Conservation (phyloP, 495 filamentous ascomycete species). For the Xylaria telfairii region DNA sequence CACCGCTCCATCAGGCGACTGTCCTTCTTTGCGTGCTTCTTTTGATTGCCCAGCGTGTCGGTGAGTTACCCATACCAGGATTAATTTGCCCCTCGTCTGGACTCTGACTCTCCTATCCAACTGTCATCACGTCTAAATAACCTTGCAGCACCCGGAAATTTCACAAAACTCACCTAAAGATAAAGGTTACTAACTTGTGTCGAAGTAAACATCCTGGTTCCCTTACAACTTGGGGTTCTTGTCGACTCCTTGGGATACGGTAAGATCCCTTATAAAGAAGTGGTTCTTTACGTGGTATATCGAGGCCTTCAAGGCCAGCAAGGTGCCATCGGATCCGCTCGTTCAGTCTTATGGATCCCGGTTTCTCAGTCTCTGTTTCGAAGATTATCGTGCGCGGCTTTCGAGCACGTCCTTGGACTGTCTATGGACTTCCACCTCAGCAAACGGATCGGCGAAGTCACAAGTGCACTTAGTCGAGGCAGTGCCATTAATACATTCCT, state of each 20-base stretch:
- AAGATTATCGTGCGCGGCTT: conserved; percentile 80
- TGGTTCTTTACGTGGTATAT: conserved; percentile 74
- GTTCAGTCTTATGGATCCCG: conserved; percentile 79
- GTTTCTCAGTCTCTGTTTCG: conserved; percentile 86
- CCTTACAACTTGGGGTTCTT: conserved; percentile 69
- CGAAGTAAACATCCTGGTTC: conserved; percentile 69
- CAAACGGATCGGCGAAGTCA: conserved; percentile 84
- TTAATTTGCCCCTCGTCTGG: background rate
- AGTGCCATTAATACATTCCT: conserved; percentile 86
- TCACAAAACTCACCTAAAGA: background rate
- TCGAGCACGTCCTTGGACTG: conserved; percentile 83
- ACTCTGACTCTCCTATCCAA: background rate
- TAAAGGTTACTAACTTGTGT: background rate
- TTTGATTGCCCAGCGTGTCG: conserved; percentile 29
- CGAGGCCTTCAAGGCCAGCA: conserved; percentile 77
- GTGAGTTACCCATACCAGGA: conserved; percentile 59
- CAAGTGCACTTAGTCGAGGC: conserved; percentile 83
- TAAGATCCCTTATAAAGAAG: conserved; percentile 42
- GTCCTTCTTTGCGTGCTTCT: conserved; percentile 30
- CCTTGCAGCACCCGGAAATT: background rate
- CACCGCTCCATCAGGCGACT: conserved; percentile 31
- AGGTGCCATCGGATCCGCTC: conserved; percentile 73
- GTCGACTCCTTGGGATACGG: conserved; percentile 60
- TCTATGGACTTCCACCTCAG: conserved; percentile 86
- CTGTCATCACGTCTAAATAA: background rate